Base-by-base conservation (phyloP, 495 filamentous ascomycete species). In the Hypoxylon cercidicola region DNA sequence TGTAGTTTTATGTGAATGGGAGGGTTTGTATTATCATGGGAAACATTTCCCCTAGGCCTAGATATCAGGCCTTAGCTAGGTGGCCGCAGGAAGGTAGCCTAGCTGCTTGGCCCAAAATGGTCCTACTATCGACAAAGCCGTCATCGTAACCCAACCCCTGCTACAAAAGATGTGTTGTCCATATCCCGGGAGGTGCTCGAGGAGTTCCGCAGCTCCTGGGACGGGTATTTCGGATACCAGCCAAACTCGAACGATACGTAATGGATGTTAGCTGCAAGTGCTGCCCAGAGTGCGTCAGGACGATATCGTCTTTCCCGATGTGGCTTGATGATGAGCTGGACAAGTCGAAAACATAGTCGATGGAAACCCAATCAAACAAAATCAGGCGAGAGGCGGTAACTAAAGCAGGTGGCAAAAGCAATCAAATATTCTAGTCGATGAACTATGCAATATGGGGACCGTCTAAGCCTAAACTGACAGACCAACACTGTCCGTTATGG, bases 261-360 rank as follows among this genome's bases (percentile, higher is more conserved):
- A 32, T 66, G 47, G 60, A 19, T 66, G 68, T 69, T 73, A 43
- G 68, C 71, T 73, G 65, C 68, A 65, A 65, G 61, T 64, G 60
- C 45, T 62, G 48, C 54, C 66, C 52, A 62, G 48, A 61, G 43
- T 69, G 63, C 62, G 63, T 72, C 62, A 66, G 57, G 55, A 64
- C 43, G 62, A 58, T 49, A 67, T 62, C 57, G 40, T 62, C 56
- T 64, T 62, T 69, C 64, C 69, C 71, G 66, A 74, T 68, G 71
- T 74, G 71, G 71, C 71, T 72, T 72, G 69, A 63, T 69, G 62
- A 48, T 68, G 62, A 60, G 64, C 65, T 66, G 65, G 69, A 63
- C 60, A 52, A 41, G 20, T 65, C 49, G 48, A 60, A 54, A 59
- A 51, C 23, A 51, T 49, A 50, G 50, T 60, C 23, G 39, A 69